Evolutionary conservation across 1,284 basidiomycete species (phyloP), one percentile per base, ranked within the genome.

Genomic region (Thecaphora frezii): DNA sequence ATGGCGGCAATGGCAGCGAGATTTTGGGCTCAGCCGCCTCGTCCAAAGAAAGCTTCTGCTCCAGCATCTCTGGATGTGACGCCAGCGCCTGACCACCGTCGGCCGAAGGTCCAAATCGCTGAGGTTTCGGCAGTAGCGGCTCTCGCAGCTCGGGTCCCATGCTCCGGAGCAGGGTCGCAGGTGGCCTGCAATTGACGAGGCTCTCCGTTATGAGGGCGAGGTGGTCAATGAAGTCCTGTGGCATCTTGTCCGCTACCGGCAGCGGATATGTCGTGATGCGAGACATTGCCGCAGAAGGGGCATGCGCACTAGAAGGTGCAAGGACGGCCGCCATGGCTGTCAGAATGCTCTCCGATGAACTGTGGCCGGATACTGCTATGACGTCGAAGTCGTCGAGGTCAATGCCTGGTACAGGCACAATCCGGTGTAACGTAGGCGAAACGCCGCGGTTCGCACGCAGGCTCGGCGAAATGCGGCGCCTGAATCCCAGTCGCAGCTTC

Each of bases 201-300:
- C 58, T 55, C 51, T 69, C 61, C 37, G 73, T 74, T 48, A 75
- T 58, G 47, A 72, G 55, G 23, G 65, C 51, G 46, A 75, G 65
- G 47, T 75, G 71, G 58, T 75, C 73, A 45, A 75, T 52, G 33
- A 75, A 73, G 38, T 75, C 63, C 48, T 36, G 53, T 12, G 73
- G 73, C 2, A 73, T 58, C 23, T 66, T 47, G n/a, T 46, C 60
- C 2, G 58, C 51, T 50, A 61, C 57, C 1, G 72, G 72, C 21
- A 74, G 58, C 10, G 70, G 70, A 0, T 66, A 63, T 7, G 71
- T 61, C n/a, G 72, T 74, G 28, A 50, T 57, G 38, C 72, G 62
- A 22, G 64, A 56, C 67, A 70, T 67, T 18, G 16, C 4, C 12
- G 33, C 8, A 3, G 33, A 36, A 36, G 33, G 37, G 51, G 33